Base-by-base conservation (phyloP, 1,139 yeast species). In the Pichia kudriavzevii region DNA sequence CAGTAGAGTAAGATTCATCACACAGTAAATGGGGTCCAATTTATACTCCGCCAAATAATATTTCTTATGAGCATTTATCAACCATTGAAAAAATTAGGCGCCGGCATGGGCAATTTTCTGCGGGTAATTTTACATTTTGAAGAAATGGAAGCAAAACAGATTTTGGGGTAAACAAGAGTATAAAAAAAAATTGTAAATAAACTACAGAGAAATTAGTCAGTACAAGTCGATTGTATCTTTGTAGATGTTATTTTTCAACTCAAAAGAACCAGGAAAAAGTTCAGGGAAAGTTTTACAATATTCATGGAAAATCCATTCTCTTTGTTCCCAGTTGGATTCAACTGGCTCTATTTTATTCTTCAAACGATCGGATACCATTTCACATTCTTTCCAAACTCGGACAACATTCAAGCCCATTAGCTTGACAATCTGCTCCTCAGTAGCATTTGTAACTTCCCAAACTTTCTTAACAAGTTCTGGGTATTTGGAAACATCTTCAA, bases 401-500 rank as follows among this genome's bases (percentile, higher is more conserved):
- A 69, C 42, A 6, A 67, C 62, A 45, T 71, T 71, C 28, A 63
- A 56, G 0, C 75, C 75, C 69, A 69, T 67, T 19, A 69, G 45
- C 35, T 61, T 63, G 2, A 58, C 46, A 22, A 70, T 59, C 23
- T 70, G 59, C 20, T 61, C 66, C 28, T 67, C 70, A 0, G 63
- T 48, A 2, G 73, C 73, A 26, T 57, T 55, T 0, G 60, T 52
- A 2, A 27, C 49, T 28, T 58, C 56, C 69, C 69, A 66, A 15
- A 66, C 60, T 34, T 48, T 56, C 38, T 57, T 58, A 21, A 71
- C 48, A 33, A 71, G 53, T 31, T 67, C 72, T 0, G 77, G 77
- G 43, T 69, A 71, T 43, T 69, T 69, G 11, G 75, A 67, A 3
- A 69, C 75, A 44, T 69, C 73, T 44, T 69, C 75, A 14, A 71